Base-by-base conservation (phyloP, 2,329 filamentous ascomycete genomes). In the Aureobasidium sp. region DNA sequence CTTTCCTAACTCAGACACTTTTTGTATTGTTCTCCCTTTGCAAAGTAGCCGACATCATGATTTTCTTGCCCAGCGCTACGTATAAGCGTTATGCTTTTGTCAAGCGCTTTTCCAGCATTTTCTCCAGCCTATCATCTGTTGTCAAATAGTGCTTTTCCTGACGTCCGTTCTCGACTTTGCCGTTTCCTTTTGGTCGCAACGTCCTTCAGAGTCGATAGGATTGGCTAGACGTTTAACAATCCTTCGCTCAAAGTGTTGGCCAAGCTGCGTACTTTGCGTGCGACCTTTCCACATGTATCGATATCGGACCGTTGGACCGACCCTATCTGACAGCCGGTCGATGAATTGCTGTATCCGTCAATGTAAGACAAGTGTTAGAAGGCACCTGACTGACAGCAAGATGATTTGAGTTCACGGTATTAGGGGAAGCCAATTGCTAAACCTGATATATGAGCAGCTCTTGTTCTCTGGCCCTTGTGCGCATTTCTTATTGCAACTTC, bases 261-360 rank as follows among this genome's bases (percentile, higher is more conserved):
- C 35, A 54, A 38, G 35, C 37, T 54, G 37, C 15, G 17, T n/a
- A 7, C n/a, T 50, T 54, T 27, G 25, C n/a, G 17, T 2, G 11
- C 31, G 31, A 27, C 37, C 11, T 33, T 21, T 50, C 51, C 51
- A 37, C n/a, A 45, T 33, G 38, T 25, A 43, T 57, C 53, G 53
- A 57, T 57, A 57, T 57, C 53, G 53, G 53, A 57, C 38, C 53
- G 53, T 57, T 57, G 40, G 17, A 45, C n/a, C 17, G 2, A 2
- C 27, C 19, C 40, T 33, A 43, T 45, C 40, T 57, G 38, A 35
- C 40, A 57, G 53, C 23, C 51, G 11, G 53, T 45, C 53, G 40
- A 57, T 45, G 40, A 38, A 33, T 57, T 45, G 25, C 53, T 45
- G 15, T 25, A 57, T 57, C 53, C 27, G 53, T 57, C 53, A 43